phyloP scores from a whole-genome alignment of 2,329 filamentous ascomycete genomes.

The Aspergillus viridinutans region DNA sequence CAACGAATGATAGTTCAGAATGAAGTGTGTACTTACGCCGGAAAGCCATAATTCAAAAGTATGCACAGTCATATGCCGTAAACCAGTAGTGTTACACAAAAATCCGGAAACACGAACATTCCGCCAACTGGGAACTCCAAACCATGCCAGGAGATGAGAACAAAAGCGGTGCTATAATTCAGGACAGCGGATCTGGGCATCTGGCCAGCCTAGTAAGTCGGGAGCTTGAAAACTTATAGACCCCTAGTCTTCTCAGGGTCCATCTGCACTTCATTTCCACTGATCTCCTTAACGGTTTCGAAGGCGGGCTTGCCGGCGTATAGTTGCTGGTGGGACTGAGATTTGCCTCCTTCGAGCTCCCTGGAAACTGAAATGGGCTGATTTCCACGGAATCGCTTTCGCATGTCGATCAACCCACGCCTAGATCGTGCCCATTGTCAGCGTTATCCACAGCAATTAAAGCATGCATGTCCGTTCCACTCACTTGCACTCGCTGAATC shows the following conservation, averaged over 20 bases:
- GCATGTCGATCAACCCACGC: conserved; percentile 95
- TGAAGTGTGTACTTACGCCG: conserved; percentile 15
- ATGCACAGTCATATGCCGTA: conserved; percentile 7
- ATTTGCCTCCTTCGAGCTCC: conserved; percentile 53
- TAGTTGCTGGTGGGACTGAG: conserved; percentile 58
- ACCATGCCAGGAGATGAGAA: conserved; percentile 13
- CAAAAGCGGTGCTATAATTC: background rate
- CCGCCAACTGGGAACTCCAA: conserved; percentile 12
- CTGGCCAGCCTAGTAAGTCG: background rate
- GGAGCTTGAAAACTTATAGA: conserved; percentile 23
- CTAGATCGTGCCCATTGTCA: conserved; percentile 14
- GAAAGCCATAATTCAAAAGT: conserved; percentile 1
- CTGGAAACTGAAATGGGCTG: conserved; percentile 70
- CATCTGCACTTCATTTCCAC: conserved; percentile 59
- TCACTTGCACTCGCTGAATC: conserved; percentile 85
- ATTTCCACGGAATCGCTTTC: conserved; percentile 95
- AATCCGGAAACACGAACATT: conserved; percentile 1
- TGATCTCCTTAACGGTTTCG: conserved; percentile 60
- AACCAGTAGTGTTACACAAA: background rate
- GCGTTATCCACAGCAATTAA: background rate
- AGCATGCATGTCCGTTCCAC: conserved; percentile 11
- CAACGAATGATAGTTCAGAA: conserved; percentile 17
- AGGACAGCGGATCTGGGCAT: background rate
- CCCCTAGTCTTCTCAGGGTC: conserved; percentile 47
- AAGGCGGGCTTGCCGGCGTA: conserved; percentile 76